These are phyloP conservation scores for Neoscytalidium dimidiatum DNA, from an alignment of 2,329 filamentous ascomycete genomes.

Conservation along the genomic window DNA sequence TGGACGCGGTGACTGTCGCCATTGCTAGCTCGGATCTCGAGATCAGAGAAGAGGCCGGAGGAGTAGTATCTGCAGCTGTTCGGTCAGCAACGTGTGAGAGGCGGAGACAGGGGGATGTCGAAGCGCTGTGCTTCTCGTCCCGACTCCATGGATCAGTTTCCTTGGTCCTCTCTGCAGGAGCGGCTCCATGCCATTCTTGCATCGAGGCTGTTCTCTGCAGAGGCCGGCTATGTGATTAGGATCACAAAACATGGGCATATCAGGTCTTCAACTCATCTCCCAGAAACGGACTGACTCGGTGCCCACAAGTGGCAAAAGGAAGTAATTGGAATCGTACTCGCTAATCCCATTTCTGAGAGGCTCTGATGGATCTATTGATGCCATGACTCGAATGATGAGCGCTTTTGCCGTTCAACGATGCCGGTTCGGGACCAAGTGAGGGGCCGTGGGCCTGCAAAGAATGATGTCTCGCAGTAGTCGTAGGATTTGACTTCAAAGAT, in stretches of 20 bases:
- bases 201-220: too few species aligned
- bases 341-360: not conserved
- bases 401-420: not conserved
- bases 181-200: too few species aligned
- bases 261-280: not conserved
- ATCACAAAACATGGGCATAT: too few species aligned
- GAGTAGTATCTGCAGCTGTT: not conserved
- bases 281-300: not conserved
- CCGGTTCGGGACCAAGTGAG: not conserved
- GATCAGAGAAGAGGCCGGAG: not conserved
- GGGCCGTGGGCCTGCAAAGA: not conserved
- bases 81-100: not conserved
- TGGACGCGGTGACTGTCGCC: constrained; percentile 1
- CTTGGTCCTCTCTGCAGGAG: too few species aligned
- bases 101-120: not conserved
- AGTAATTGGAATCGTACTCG: not conserved
- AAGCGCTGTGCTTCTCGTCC: not conserved
- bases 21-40: not conserved
- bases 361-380: not conserved
- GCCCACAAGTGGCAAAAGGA: not conserved
- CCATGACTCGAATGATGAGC: not conserved
- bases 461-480: not conserved
- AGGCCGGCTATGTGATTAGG: too few species aligned
- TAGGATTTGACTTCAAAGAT: not conserved
- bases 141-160: too few species aligned